phyloP scores from a whole-genome alignment of 148 eudicot genomes.

The Vaccinium myrtillus region DNA sequence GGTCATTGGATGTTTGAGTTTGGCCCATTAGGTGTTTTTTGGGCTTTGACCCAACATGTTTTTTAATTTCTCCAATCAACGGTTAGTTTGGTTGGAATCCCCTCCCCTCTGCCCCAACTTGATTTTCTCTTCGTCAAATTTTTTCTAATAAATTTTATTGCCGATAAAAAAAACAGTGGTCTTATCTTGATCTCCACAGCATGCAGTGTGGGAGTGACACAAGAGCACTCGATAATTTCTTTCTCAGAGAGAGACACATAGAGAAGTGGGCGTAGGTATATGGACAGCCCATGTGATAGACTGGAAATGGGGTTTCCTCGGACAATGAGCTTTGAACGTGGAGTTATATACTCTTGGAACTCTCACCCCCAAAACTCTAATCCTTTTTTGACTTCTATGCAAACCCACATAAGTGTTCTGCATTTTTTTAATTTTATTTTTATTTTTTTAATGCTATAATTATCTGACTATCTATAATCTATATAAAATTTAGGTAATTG shows the following conservation, averaged over 20 bases:
- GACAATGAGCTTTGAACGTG: constrained; percentile 27
- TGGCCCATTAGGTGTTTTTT: too few relatives aligned
- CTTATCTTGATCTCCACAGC: too few relatives aligned
- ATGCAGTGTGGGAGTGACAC: too few relatives aligned
- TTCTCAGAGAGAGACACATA: neutral
- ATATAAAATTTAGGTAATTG: neutral
- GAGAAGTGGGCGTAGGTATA: neutral
- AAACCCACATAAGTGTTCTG: neutral
- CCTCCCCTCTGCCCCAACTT: too few relatives aligned
- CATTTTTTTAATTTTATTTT: neutral
- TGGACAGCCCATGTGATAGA: constrained; percentile 9
- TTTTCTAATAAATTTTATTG: too few relatives aligned
- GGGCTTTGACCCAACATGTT: too few relatives aligned
- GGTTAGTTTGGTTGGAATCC: too few relatives aligned
- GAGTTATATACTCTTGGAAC: constrained; percentile 22
- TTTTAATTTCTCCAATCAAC: too few relatives aligned
- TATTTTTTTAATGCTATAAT: neutral
- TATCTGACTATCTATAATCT: neutral
- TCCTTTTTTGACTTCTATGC: constrained; percentile 10
- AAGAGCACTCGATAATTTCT: too few relatives aligned
- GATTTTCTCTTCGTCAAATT: too few relatives aligned
- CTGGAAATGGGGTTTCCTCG: constrained; percentile 10
- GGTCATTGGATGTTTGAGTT: too few relatives aligned
- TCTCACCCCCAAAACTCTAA: constrained; percentile 6
- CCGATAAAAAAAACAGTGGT: too few relatives aligned